A percentile compares a stretch with the other conserved stretches of the same genome.
phyloP scores from a whole-genome alignment of 1,284 basidiomycete genomes.

The Microbotryum silenes-acaulis region DNA sequence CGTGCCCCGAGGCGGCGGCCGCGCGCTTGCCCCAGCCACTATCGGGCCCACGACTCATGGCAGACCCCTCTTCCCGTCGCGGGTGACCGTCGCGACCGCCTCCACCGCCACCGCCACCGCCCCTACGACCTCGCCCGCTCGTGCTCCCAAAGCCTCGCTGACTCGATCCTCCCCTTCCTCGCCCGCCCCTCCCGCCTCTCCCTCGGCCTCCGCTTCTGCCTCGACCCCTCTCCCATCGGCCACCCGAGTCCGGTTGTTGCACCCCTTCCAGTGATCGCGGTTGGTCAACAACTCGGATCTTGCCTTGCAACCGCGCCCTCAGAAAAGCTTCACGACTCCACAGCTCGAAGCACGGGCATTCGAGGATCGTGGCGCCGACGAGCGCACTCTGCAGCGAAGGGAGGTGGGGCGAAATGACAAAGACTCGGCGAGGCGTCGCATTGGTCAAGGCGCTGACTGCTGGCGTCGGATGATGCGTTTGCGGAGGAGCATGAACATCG shows the following conservation, averaged over 20 bases:
- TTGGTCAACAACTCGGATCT: constrained; percentile 16
- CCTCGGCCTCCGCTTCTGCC: constrained; percentile 3
- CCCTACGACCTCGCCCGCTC: neutral
- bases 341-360: constrained; percentile 26
- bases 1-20: too few relatives aligned
- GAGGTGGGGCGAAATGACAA: neutral
- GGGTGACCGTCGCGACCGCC: neutral
- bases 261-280: neutral
- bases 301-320: constrained; percentile 9
- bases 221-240: neutral
- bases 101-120: neutral
- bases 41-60: too few relatives aligned
- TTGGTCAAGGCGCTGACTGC: neutral
- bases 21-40: too few relatives aligned
- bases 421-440: neutral
- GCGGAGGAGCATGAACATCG: neutral
- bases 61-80: neutral
- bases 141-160: constrained; percentile 1
- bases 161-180: constrained; percentile 5
- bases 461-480: neutral
- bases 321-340: constrained; percentile 22
- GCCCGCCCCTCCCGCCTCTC: neutral
- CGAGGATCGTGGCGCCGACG: constrained; percentile 18
- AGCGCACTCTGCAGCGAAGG: constrained; percentile 11
- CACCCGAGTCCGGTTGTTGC: too few relatives aligned